Base-by-base conservation (phyloP, 2,329 filamentous ascomycete species). In the Pseudopithomyces chartarum region DNA sequence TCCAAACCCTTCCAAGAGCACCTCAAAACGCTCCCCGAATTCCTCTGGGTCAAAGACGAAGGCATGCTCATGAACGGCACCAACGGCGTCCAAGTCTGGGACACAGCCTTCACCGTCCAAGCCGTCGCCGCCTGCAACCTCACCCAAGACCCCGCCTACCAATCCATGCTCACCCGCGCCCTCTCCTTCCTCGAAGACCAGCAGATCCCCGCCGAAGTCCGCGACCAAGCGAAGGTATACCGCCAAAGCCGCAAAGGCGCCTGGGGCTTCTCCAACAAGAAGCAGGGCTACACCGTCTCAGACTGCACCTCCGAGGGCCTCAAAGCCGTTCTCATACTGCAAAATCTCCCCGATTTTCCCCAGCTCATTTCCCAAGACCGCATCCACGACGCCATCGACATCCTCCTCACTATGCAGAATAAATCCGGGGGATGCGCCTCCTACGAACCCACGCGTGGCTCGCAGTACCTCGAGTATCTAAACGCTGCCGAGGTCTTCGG, bases 401-500 rank as follows among this genome's bases (percentile, higher is more conserved):
- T 95, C 6, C 80, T 99, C 13, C 80, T 99, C 15, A 89, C 93
- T 0, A 96, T 97, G 82, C 93, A 98, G 74, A 98, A 97, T 73
- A 73, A 82, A 2, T 90, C 88, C 11, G 93, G 93, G 20, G 95
- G 92, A 3, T 94, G 92, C 71, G 90, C 92, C 0, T 95, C 92
- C 15, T 99, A 99, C 73, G 95, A 99, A 72, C 85, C 85, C 1
- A 89, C 89, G 1, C 87, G 95, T 23, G 94, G 90, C 2, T 89
- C 90, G 10, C 83, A 90, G 63, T 85, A 85, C 63, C 75, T 98
- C 63, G 95, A 99, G 75, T 83, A 88, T 73, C 84, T 99, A 42
- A 99, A 99, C 69, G 94, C 94, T 0, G 95, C 95, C 1, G 95
- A 99, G 74, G 93, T 99, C 0, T 99, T 99, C 75, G 93, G 92